Evolutionary conservation across 495 filamentous ascomycete species (phyloP).

Genomic region (Letharia columbiana): DNA sequence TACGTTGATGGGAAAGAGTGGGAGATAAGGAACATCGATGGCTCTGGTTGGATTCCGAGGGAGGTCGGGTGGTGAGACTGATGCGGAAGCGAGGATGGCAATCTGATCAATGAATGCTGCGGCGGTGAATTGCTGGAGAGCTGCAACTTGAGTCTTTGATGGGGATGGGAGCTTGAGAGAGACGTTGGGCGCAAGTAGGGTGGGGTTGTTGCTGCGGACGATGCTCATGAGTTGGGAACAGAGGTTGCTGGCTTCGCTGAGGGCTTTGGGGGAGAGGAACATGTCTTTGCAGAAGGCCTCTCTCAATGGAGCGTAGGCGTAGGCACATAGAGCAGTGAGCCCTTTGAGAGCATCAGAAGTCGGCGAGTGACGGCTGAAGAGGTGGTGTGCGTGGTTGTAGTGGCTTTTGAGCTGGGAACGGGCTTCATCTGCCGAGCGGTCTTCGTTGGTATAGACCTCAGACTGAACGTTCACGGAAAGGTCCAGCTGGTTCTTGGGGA

Average conservation of each 20-base stretch:
- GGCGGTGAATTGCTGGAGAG: slow-evolving; percentile 82
- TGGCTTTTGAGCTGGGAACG: slow-evolving; percentile 56
- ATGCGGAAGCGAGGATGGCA: slow-evolving; percentile 83
- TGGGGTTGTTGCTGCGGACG: slow-evolving; percentile 63
- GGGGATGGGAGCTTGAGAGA: slow-evolving; percentile 59
- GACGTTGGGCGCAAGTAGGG: slow-evolving; percentile 50
- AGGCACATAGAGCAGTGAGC: slow-evolving; percentile 72
- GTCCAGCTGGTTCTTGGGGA: slow-evolving; percentile 73
- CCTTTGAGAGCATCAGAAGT: slow-evolving; percentile 84
- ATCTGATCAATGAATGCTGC: slow-evolving; percentile 94
- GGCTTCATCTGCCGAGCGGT: slow-evolving; percentile 58
- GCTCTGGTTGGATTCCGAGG: slow-evolving; percentile 65
- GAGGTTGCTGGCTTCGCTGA: slow-evolving; percentile 78
- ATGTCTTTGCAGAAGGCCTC: slow-evolving; percentile 67
- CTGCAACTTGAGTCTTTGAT: slow-evolving; percentile 60
- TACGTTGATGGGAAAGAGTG: slow-evolving; percentile 59
- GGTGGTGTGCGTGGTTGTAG: slow-evolving; percentile 67
- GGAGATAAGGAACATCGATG: slow-evolving; percentile 83
- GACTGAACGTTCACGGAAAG: slow-evolving; percentile 36
- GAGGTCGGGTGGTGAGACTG: slow-evolving; percentile 62
- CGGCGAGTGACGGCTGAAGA: slow-evolving; percentile 72
- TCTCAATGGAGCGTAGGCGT: slow-evolving; percentile 63
- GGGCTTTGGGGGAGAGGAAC: slow-evolving; percentile 77
- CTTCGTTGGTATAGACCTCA: slow-evolving; percentile 53
- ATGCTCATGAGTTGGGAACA: slow-evolving; percentile 75